Evolutionary conservation across 179 eudicot genomes (phyloP).

Genomic region (Drosera spatulata): DNA sequence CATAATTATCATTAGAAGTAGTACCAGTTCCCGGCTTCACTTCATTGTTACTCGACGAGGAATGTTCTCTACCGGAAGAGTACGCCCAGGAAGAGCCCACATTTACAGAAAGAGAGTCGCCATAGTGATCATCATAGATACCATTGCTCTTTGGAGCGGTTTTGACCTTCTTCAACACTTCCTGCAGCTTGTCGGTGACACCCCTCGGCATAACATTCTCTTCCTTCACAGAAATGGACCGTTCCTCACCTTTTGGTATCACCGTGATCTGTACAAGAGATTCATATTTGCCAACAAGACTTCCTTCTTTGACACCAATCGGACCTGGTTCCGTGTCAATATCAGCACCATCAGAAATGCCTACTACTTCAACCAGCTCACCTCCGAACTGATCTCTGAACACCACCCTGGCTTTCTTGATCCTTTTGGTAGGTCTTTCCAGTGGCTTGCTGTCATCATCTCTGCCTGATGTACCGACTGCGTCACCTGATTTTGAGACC

Average conservation of each 20-base stretch:
- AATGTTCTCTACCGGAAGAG: constrained; percentile 27
- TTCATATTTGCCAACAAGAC: constrained; percentile 95
- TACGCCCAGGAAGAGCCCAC: constrained; percentile 90
- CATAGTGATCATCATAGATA: constrained; percentile 81
- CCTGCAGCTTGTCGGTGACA: constrained; percentile 72
- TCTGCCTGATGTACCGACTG: constrained; percentile 11
- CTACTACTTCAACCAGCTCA: constrained; percentile 83
- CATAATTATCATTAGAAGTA: constrained; percentile 14
- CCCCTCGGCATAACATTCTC: constrained; percentile 41
- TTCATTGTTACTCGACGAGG: constrained; percentile 22
- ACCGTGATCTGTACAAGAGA: constrained; percentile 83
- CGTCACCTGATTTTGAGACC: constrained; percentile 15
- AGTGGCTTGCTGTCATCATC: constrained; percentile 21
- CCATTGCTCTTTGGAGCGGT: constrained; percentile 40
- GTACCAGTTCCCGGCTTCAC: constrained; percentile 16
- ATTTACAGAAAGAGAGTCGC: constrained; percentile 61
- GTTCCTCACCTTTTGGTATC: constrained; percentile 74
- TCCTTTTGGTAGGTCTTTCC: constrained; percentile 58
- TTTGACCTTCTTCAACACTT: constrained; percentile 81
- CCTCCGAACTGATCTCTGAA: constrained; percentile 94
- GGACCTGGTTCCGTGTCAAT: constrained; percentile 98
- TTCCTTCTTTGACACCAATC: constrained; percentile 90
- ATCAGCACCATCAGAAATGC: constrained; percentile 93
- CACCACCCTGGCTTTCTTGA: constrained; percentile 55
- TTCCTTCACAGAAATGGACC: constrained; percentile 34